Percentiles rank a stretch among this genome's conserved stretches.
These are phyloP conservation scores for Nemania serpens DNA, from an alignment of 2,329 filamentous ascomycete genomes.

Conservation along the genomic window DNA sequence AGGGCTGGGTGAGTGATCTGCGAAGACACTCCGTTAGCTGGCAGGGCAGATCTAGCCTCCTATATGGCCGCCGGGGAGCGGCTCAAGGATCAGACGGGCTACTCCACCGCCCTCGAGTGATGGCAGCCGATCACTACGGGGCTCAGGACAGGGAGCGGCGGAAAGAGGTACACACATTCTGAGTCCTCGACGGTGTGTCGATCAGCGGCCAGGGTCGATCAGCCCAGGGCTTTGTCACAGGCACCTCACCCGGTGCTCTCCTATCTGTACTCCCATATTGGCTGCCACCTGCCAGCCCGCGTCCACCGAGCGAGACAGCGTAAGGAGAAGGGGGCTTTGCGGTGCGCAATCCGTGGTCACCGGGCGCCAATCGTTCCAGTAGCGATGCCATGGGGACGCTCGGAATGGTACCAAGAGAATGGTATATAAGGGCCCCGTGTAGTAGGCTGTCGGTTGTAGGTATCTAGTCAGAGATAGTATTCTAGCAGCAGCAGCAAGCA, in stretches of 20 bases:
- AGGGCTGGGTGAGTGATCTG: slow-evolving; percentile 37
- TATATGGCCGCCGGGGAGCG: background rate
- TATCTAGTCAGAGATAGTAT: no score
- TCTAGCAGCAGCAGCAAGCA: no score
- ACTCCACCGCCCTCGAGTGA: background rate
- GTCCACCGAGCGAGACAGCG: background rate
- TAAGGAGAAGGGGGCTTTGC: slow-evolving; percentile 6
- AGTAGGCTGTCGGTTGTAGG: no score
- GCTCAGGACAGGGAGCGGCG: background rate
- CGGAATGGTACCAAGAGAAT: no score
- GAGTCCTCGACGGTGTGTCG: slow-evolving; percentile 33
- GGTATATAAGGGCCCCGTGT: no score
- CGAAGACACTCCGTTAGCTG: slow-evolving; percentile 3
- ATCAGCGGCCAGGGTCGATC: slow-evolving; percentile 40
- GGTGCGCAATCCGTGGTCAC: background rate
- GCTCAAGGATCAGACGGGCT: background rate
- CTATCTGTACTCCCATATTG: background rate
- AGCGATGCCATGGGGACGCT: slow-evolving; percentile 12
- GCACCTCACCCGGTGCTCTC: slow-evolving; percentile 18
- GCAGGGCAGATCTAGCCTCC: background rate
- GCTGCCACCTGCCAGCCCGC: background rate
- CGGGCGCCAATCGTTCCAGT: background rate
- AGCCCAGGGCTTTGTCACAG: slow-evolving; percentile 34
- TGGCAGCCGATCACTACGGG: background rate
- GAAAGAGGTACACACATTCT: slow-evolving; percentile 15